Evolutionary conservation across 2,329 filamentous ascomycete species (phyloP), one percentile per base, ranked within the genome.

Genomic region (Domatiomyces catenatus): DNA sequence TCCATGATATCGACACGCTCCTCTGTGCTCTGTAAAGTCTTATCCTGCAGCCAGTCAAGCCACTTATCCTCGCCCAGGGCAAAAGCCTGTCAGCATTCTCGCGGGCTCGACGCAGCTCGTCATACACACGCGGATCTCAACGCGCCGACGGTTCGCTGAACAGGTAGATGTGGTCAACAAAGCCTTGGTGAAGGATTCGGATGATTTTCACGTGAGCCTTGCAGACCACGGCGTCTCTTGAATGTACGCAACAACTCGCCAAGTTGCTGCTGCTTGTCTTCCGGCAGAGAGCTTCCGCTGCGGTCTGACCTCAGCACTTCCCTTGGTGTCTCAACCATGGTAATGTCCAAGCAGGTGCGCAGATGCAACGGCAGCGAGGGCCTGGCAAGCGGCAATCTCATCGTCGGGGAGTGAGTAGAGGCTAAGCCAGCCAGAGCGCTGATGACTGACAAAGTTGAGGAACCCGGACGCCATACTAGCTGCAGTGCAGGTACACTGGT

Each of bases 61-160:
- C 78, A 83, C 48, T 81, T 67, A 43, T 76, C 71, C 61, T 82
- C 79, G 1, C 79, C 79, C 52, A 82, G 72, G 1, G 79, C 74
- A 58, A 81, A 82, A 78, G 72, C 48, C 74, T 73, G 57, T 78
- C 74, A 73, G 82, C 79, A 49, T 73, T 71, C 58, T 76, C 73
- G 52, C 78, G 72, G 3, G 71, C 70, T 19, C 62, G 67, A 39
- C 69, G 64, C 54, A 74, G 62, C 53, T 73, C 70, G 46, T 64
- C 66, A 52, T 72, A 73, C 5, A 62, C 61, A 36, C 63, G 65
- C 1, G 70, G 70, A 46, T 72, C 66, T 7, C 69, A 67, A 46
- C 69, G 68, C 4, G 68, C 65, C 45, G 67, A 67, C 2, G 69
- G 69, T 36, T 67, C 66, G 8, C 67, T 67, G 5, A 56, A 55